A percentile compares a stretch with the other conserved stretches of the same genome.
Evolutionary conservation across 78 protist genomes (phyloP).

Genomic region (Dictyostelium brefeldianum): DNA sequence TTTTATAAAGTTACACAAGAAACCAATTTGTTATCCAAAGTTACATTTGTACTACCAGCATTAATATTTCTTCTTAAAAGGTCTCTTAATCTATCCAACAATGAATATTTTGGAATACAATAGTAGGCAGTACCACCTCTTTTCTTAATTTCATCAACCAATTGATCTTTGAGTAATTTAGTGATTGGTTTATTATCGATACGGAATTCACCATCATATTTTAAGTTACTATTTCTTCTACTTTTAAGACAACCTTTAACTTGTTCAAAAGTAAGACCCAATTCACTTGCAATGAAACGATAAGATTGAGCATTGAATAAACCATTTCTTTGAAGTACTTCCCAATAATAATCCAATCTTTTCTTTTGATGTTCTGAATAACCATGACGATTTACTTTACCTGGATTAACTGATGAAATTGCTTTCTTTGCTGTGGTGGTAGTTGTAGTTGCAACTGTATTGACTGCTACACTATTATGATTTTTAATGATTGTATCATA

Average conservation of each 20-base stretch:
- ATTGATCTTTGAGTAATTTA: neutral
- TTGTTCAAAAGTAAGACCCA: neutral
- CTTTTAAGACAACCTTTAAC: neutral
- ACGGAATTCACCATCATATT: neutral
- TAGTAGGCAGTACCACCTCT: neutral
- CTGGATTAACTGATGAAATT: neutral
- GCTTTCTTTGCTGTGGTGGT: neutral
- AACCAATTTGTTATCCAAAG: neutral
- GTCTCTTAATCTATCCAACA: neutral
- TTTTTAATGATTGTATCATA: neutral
- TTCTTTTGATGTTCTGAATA: neutral
- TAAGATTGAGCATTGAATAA: neutral
- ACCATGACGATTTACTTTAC: neutral
- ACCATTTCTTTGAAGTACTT: neutral
- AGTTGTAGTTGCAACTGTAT: neutral
- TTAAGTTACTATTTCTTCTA: neutral
- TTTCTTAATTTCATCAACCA: neutral
- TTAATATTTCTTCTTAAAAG: neutral
- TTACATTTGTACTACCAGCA: conserved; percentile 14
- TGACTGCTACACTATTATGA: neutral
- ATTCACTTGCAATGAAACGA: neutral
- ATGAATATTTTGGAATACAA: neutral
- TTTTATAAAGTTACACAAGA: neutral
- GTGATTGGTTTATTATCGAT: conserved; percentile 5
- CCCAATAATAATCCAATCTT: conserved; percentile 32